Base-by-base conservation (phyloP, 2,329 filamentous ascomycete species). In the Aureobasidium sp. region DNA sequence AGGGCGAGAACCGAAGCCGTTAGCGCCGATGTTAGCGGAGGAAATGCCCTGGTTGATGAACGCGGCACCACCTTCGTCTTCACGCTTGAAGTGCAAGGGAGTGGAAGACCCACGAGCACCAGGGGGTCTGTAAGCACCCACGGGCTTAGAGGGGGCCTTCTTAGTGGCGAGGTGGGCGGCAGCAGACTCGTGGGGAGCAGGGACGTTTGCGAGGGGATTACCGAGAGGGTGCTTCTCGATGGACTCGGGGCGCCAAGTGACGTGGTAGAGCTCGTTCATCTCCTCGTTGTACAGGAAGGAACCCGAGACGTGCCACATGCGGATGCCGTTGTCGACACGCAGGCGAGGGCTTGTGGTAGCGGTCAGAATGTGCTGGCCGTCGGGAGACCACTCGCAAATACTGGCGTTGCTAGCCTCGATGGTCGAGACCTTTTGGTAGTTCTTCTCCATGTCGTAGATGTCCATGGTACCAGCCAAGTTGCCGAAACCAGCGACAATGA, bases 391-490 rank as follows among this genome's bases (percentile, higher is more conserved):
- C 71, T 94, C 87, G 78, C 94, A 99, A 64, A 96, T 88, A 71
- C 91, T 96, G 55, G 94, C 89, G 75, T 96, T 99, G 70, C 91
- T 90, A 60, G 90, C 93, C 77, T 97, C 90, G 67, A 99, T 94
- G 49, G 92, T 96, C 76, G 85, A 87, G 61, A 99, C 81, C 80
- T 97, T 97, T 70, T 83, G 81, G 76, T 92, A 95, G 74, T 96
- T 90, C 79, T 93, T 96, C 73, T 94, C 87, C 66, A 97, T 79
- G 74, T 99, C 94, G 75, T 96, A 97, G 54, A 99, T 87, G 71
- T 99, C 94, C 79, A 97, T 96, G 77, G 96, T 91, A 53, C 94
- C 94, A 66, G 93, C 91, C 76, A 99, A 79, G 77, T 99, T 99
- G 68, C 94, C 94, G 75, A 99, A 99, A 49, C 94, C 94, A 64